These are phyloP conservation scores for Termitomyces sp. DNA, from an alignment of 768 basidiomycete genomes.

Conservation along the genomic window DNA sequence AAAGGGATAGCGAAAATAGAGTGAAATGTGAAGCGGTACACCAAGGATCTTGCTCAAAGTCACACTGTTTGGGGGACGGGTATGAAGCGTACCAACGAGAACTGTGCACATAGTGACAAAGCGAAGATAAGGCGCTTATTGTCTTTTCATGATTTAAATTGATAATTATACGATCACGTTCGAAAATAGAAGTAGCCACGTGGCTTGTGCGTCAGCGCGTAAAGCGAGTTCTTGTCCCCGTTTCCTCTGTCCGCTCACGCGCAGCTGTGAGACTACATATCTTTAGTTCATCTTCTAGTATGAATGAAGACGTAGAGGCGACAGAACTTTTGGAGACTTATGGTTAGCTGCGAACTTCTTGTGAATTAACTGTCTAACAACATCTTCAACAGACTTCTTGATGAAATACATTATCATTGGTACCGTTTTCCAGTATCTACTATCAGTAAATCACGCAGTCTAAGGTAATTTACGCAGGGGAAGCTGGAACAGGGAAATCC, in stretches of 20 bases:
- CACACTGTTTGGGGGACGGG: no score
- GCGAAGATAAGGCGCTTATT: no score
- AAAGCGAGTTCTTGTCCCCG: background rate
- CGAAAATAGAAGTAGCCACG: slow-evolving; percentile 7
- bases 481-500: slow-evolving; percentile 96
- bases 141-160: no score
- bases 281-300: slow-evolving; percentile 24
- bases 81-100: no score
- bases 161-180: no score
- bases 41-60: no score
- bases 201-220: background rate
- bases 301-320: slow-evolving; percentile 75
- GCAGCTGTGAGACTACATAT: slow-evolving; percentile 5
- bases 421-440: slow-evolving; percentile 24
- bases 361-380: background rate
- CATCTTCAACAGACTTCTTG: slow-evolving; percentile 72
- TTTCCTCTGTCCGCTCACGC: background rate
- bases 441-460: slow-evolving; percentile 7
- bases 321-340: slow-evolving; percentile 95
- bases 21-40: no score
- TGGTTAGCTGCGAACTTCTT: slow-evolving; percentile 40
- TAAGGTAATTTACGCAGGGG: slow-evolving; percentile 47
- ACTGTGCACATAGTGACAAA: no score
- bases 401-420: slow-evolving; percentile 99
- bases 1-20: no score